phyloP scores from a whole-genome alignment of 2,329 filamentous ascomycete genomes.

The Cytospora piceicola region DNA sequence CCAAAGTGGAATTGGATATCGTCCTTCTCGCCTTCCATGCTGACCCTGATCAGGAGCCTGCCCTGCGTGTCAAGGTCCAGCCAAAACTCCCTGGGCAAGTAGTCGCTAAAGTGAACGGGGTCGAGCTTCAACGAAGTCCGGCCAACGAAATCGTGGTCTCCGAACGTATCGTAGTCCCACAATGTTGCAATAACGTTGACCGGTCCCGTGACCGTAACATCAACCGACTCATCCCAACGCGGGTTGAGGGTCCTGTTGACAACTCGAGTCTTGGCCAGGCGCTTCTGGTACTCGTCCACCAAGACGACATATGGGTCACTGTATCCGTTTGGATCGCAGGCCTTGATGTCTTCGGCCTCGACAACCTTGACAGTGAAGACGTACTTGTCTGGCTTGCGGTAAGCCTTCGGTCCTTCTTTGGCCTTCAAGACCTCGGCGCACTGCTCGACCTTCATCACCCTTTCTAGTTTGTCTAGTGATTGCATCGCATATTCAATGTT shows the following conservation, averaged over 20 bases:
- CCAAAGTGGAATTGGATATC: slow-evolving; percentile 99
- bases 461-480: slow-evolving; percentile 88
- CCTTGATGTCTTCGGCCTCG: slow-evolving; percentile 95
- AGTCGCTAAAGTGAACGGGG: slow-evolving; percentile 95
- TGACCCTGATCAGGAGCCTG: slow-evolving; percentile 83
- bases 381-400: slow-evolving; percentile 78
- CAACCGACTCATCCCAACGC: slow-evolving; percentile 95
- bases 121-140: slow-evolving; percentile 98
- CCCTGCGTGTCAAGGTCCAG: slow-evolving; percentile 96
- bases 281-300: slow-evolving; percentile 96
- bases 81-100: slow-evolving; percentile 95
- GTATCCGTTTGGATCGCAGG: slow-evolving; percentile 92
- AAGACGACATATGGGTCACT: slow-evolving; percentile 98
- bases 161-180: slow-evolving; percentile 97
- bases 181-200: slow-evolving; percentile 95
- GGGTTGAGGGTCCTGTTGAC: slow-evolving; percentile 90
- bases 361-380: slow-evolving; percentile 99
- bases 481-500: slow-evolving; percentile 95
- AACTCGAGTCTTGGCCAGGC: slow-evolving; percentile 90
- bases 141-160: slow-evolving; percentile 96
- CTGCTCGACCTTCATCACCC: slow-evolving; percentile 85
- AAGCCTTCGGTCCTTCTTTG: slow-evolving; percentile 67
- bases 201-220: slow-evolving; percentile 89
- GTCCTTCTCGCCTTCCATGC: slow-evolving; percentile 97
- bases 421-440: slow-evolving; percentile 82